phyloP scores from a whole-genome alignment of 805 yeast genomes.

The Candida ovalis region DNA sequence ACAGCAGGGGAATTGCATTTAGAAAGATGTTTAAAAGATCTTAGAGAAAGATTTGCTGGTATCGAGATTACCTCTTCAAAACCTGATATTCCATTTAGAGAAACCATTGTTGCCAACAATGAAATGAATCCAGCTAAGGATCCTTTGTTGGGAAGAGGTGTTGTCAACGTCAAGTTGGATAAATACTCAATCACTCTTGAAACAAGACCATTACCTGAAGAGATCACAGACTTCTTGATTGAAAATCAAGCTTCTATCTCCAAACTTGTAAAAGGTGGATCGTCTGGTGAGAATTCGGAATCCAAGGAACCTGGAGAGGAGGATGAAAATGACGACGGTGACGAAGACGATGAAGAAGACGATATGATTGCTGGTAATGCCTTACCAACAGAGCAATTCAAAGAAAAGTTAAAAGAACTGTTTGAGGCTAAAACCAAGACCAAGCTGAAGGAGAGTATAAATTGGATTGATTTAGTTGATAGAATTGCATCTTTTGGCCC shows the following conservation, averaged over 20 bases:
- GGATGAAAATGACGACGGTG: too few relatives aligned
- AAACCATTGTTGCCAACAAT: conserved; percentile 57
- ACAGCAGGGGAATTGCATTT: conserved; percentile 97
- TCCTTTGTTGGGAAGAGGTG: conserved; percentile 46
- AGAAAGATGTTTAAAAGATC: conserved; percentile 89
- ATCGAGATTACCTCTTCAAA: conserved; percentile 81
- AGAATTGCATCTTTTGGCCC: conserved; percentile 72
- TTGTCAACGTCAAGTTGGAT: conserved; percentile 47
- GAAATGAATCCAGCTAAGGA: conserved; percentile 47
- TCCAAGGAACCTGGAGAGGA: conserved; percentile 55
- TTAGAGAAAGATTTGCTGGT: conserved; percentile 88
- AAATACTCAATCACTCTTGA: conserved; percentile 39
- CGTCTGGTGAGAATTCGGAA: conserved; percentile 20
- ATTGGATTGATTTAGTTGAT: conserved; percentile 31
- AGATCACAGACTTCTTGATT: conserved; percentile 45
- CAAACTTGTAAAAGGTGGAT: conserved; percentile 28
- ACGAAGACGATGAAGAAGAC: conserved; percentile 17
- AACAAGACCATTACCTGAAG: conserved; percentile 53
- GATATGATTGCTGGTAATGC: conserved; percentile 9
- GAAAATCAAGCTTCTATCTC: conserved; percentile 43
- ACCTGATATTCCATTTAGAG: conserved; percentile 93
- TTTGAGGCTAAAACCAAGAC: conserved; percentile 16
- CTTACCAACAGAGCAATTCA: conserved; percentile 30
- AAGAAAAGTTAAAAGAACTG: conserved; percentile 29
- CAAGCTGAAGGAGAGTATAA: conserved; percentile 23